phyloP scores from a whole-genome alignment of 371 early-diverging fungal genomes.

The Mortierella sp. region DNA sequence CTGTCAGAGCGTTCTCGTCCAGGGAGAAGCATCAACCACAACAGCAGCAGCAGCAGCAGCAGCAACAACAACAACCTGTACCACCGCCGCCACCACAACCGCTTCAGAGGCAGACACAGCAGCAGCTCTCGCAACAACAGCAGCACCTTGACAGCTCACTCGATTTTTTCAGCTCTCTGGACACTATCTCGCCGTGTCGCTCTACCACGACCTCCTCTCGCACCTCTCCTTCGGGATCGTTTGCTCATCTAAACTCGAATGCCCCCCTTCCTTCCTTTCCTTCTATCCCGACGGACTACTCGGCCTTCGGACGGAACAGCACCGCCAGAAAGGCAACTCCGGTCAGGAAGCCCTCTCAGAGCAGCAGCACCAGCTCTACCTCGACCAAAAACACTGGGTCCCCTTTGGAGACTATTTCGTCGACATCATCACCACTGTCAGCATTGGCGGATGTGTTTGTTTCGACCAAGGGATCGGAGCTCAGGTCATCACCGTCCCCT shows the following conservation, averaged over 20 bases:
- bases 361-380: not conserved
- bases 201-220: conserved; percentile 5
- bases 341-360: not conserved
- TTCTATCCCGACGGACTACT: conserved; percentile 22
- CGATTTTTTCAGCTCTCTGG: conserved; percentile 46
- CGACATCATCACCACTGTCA: conserved; percentile 17
- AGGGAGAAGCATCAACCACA: conserved; percentile 10
- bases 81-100: not conserved
- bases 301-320: conserved; percentile 20
- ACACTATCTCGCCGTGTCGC: conserved; percentile 11
- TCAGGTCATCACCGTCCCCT: not conserved
- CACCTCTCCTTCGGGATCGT: conserved; percentile 11
- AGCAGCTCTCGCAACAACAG: conserved; percentile 15
- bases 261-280: conserved; percentile 28
- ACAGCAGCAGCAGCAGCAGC: conserved; percentile 5
- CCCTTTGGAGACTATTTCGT: not conserved
- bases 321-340: not conserved
- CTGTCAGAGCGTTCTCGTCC: not conserved
- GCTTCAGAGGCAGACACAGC: conserved; percentile 10
- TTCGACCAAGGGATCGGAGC: not conserved
- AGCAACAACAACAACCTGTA: conserved; percentile 4
- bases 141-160: conserved; percentile 32
- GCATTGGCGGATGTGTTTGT: conserved; percentile 1
- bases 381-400: not conserved
- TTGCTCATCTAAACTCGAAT: conserved; percentile 2